A percentile compares a stretch with the other conserved stretches of the same genome.
Evolutionary conservation across 1,139 yeast species (phyloP).

Genomic region (Nakaseomyces kungkrabaensis): DNA sequence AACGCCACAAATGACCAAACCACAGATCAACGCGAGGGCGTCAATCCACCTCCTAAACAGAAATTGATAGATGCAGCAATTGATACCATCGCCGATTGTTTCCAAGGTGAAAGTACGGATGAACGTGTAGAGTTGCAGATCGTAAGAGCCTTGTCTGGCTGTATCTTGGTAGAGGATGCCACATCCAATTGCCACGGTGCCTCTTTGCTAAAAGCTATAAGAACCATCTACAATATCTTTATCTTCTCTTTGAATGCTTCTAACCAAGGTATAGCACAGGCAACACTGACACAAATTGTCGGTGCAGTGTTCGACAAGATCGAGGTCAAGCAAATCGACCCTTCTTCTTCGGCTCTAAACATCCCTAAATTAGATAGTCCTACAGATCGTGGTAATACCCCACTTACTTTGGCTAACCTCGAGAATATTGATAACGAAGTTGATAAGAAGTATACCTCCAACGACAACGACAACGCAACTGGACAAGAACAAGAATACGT

Average conservation of each 20-base stretch:
- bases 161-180: slow-evolving; percentile 59
- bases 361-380: not conserved
- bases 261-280: slow-evolving; percentile 93
- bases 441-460: not conserved
- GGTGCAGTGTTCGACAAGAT: slow-evolving; percentile 77
- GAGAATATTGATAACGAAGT: slow-evolving; percentile 44
- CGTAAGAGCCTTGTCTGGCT: slow-evolving; percentile 81
- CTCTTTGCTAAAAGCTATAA: slow-evolving; percentile 74
- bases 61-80: slow-evolving; percentile 75
- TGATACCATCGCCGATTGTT: slow-evolving; percentile 74
- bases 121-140: slow-evolving; percentile 84
- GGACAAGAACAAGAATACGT: slow-evolving; percentile 30
- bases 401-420: slow-evolving; percentile 47
- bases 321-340: slow-evolving; percentile 13
- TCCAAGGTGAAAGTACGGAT: slow-evolving; percentile 88
- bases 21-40: slow-evolving; percentile 20
- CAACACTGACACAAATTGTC: slow-evolving; percentile 84
- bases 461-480: slow-evolving; percentile 50
- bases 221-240: slow-evolving; percentile 89
- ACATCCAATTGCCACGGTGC: slow-evolving; percentile 82
- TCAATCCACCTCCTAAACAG: slow-evolving; percentile 45
- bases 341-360: slow-evolving; percentile 5
- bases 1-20: slow-evolving; percentile 29
- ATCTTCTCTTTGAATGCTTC: slow-evolving; percentile 70
- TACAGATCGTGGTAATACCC: slow-evolving; percentile 1